phyloP scores from a whole-genome alignment of 108 stramenopile species.

The Cylindrotheca fusiformis region DNA sequence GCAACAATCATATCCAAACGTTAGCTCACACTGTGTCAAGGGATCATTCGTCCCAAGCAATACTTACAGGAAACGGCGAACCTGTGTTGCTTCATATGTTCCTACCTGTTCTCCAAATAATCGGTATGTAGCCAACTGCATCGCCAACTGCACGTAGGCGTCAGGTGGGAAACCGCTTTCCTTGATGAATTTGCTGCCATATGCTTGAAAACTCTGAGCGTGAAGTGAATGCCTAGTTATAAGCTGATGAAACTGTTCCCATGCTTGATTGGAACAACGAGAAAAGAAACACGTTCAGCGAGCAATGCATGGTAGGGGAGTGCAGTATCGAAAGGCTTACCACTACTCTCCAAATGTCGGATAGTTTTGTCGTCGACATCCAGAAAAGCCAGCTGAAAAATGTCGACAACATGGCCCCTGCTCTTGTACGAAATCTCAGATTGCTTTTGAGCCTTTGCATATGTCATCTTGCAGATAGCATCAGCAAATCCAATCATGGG shows the following conservation, averaged over 20 bases:
- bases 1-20: too few species aligned
- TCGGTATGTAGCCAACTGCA: conserved; percentile 79
- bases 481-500: conserved; percentile 32
- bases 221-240: conserved; percentile 23
- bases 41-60: too few species aligned
- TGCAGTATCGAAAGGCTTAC: neutral
- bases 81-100: conserved; percentile 80
- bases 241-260: conserved; percentile 12
- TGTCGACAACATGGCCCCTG: conserved; percentile 3
- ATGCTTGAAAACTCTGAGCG: conserved; percentile 37
- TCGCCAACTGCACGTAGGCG: conserved; percentile 80
- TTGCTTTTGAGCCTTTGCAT: conserved; percentile 12
- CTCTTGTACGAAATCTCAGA: neutral
- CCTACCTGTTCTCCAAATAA: conserved; percentile 62
- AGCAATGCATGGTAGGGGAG: neutral
- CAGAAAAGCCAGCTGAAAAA: too few species aligned
- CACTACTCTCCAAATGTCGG: neutral
- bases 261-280: conserved; percentile 1
- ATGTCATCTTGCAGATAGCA: conserved; percentile 25
- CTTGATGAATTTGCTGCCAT: conserved; percentile 49
- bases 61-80: conserved; percentile 48
- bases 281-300: neutral
- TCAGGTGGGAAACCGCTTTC: conserved; percentile 49
- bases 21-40: too few species aligned
- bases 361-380: too few species aligned